These are phyloP conservation scores for Chaetomiaceae sp. DNA, from an alignment of 2,329 filamentous ascomycete species.

Conservation along the genomic window DNA sequence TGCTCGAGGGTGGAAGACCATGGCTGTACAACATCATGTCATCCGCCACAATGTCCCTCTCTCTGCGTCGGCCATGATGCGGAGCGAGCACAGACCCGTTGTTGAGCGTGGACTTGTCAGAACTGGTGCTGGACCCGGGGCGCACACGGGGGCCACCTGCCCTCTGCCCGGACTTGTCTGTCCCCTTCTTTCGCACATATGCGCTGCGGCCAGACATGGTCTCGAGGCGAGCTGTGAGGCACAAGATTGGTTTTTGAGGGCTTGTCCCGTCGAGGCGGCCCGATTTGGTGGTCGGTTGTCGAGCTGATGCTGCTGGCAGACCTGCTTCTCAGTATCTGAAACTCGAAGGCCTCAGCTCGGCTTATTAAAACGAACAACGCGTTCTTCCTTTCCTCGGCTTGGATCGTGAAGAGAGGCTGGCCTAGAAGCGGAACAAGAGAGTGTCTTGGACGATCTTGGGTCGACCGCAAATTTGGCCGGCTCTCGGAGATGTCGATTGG, in stretches of 20 bases:
- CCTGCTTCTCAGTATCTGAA: no score
- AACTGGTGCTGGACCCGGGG: conserved; percentile 36
- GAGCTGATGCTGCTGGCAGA: no score
- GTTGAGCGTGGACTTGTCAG: conserved; percentile 36
- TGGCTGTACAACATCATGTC: conserved; percentile 29
- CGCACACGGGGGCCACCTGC: conserved; percentile 27
- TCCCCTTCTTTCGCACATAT: conserved; percentile 56
- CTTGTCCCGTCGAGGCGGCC: neutral
- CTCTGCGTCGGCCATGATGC: conserved; percentile 29
- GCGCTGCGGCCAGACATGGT: conserved; percentile 57
- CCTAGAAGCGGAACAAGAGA: no score
- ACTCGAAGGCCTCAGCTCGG: no score
- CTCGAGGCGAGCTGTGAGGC: neutral
- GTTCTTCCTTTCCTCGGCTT: no score
- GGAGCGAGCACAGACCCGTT: conserved; percentile 31
- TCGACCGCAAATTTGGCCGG: no score
- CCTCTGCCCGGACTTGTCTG: conserved; percentile 40
- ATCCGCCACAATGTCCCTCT: conserved; percentile 14
- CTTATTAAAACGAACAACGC: no score
- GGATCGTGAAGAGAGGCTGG: no score
- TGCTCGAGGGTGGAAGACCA: conserved; percentile 10
- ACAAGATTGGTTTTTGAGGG: no score
- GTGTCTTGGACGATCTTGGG: neutral
- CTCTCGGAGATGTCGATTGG: no score
- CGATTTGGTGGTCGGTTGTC: no score